These are phyloP conservation scores for Sarocladium brachiariae DNA, from an alignment of 2,329 filamentous ascomycete genomes.

Conservation along the genomic window DNA sequence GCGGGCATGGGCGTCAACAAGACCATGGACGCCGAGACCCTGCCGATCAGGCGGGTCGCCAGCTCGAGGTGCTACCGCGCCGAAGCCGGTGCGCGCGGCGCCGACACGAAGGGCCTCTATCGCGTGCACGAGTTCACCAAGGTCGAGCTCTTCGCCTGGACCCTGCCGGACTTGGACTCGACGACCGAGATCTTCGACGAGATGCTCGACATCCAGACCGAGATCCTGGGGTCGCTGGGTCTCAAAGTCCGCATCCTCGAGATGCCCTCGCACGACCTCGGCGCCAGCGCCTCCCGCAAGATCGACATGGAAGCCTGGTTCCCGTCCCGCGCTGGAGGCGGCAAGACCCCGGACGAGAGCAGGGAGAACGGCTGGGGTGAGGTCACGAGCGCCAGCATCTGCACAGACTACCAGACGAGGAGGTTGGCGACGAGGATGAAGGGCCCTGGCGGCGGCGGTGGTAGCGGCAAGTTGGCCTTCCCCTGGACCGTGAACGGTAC, in stretches of 20 bases:
- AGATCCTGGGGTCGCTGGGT: slow-evolving; percentile 70
- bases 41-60: slow-evolving; percentile 76
- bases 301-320: slow-evolving; percentile 93
- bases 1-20: slow-evolving; percentile 81
- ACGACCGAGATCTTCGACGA: slow-evolving; percentile 66
- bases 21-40: slow-evolving; percentile 53
- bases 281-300: slow-evolving; percentile 80
- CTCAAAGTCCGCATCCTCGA: slow-evolving; percentile 84
- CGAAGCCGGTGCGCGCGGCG: slow-evolving; percentile 84
- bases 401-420: slow-evolving; percentile 89
- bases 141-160: slow-evolving; percentile 96
- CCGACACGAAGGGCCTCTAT: slow-evolving; percentile 90
- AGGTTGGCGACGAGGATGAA: slow-evolving; percentile 71
- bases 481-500: slow-evolving; percentile 93
- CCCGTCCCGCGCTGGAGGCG: slow-evolving; percentile 57
- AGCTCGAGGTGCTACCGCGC: slow-evolving; percentile 91
- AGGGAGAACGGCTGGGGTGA: slow-evolving; percentile 73
- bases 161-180: slow-evolving; percentile 45
- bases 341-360: slow-evolving; percentile 18
- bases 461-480: slow-evolving; percentile 55
- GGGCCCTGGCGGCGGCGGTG: slow-evolving; percentile 19
- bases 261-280: slow-evolving; percentile 85
- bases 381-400: slow-evolving; percentile 83
- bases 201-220: slow-evolving; percentile 78
- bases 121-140: slow-evolving; percentile 98